phyloP scores from a whole-genome alignment of 495 filamentous ascomycete species.

The Trichoderma erinaceum region DNA sequence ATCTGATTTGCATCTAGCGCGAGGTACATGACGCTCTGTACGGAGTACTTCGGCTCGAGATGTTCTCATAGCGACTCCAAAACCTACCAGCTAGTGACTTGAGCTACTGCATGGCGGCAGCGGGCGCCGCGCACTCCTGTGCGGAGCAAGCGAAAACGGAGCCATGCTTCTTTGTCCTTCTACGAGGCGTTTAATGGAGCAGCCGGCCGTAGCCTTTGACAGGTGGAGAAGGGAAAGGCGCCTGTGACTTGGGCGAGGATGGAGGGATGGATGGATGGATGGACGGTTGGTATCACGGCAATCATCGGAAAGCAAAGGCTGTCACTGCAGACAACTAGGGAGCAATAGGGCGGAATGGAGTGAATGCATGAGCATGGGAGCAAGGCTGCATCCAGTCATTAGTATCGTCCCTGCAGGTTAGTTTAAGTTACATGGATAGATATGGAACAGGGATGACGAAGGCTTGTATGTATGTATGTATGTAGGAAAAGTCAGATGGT shows the following conservation, averaged over 20 bases:
- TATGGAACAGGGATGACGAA: too few relatives aligned
- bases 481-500: too few relatives aligned
- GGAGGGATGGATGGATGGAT: neutral
- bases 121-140: constrained; percentile 7
- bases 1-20: too few relatives aligned
- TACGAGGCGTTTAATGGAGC: neutral
- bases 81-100: neutral
- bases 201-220: neutral
- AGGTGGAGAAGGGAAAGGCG: neutral
- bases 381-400: too few relatives aligned
- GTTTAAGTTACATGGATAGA: too few relatives aligned
- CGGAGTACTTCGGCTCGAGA: neutral
- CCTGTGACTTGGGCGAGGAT: neutral
- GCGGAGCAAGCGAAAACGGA: constrained; percentile 12
- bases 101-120: neutral
- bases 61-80: neutral
- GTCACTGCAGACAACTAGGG: too few relatives aligned
- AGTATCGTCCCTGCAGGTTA: too few relatives aligned
- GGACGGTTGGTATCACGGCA: neutral
- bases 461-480: neutral
- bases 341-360: too few relatives aligned
- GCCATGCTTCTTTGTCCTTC: neutral
- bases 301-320: constrained; percentile 1
- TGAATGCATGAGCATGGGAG: too few relatives aligned
- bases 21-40: neutral